Evolutionary conservation across 2,329 filamentous ascomycete species (phyloP).

Genomic region (Ceratocystis ficicola): DNA sequence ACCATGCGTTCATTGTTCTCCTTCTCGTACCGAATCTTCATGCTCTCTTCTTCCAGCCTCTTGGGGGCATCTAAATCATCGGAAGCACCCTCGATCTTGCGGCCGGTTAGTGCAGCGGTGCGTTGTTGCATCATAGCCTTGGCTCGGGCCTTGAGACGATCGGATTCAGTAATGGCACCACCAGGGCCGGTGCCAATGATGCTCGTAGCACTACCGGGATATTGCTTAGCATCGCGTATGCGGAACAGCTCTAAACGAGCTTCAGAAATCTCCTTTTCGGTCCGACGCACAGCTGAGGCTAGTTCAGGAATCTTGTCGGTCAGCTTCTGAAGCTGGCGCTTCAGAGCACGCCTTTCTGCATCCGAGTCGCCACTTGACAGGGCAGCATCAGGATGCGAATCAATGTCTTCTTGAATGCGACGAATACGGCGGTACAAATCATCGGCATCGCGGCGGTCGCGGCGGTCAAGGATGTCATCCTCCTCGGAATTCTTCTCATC

Average conservation of each 20-base stretch:
- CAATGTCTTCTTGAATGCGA: constrained; percentile 86
- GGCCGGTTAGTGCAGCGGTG: constrained; percentile 80
- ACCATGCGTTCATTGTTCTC: constrained; percentile 97
- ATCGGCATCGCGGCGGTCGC: constrained; percentile 83
- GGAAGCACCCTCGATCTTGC: constrained; percentile 54
- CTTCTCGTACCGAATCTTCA: constrained; percentile 67
- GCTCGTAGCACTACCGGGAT: constrained; percentile 65
- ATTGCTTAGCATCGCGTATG: constrained; percentile 79
- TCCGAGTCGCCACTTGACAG: constrained; percentile 65
- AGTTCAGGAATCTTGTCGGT: constrained; percentile 85
- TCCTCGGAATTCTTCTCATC: constrained; percentile 84
- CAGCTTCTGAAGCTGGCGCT: constrained; percentile 76
- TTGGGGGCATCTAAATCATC: constrained; percentile 71
- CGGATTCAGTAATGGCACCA: constrained; percentile 79
- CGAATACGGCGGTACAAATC: constrained; percentile 88
- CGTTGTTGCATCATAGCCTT: constrained; percentile 99
- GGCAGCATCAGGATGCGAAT: constrained; percentile 67
- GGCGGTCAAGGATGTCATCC: constrained; percentile 79
- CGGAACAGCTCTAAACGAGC: constrained; percentile 86
- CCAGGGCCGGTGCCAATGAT: constrained; percentile 91
- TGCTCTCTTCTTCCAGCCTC: constrained; percentile 77
- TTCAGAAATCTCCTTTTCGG: constrained; percentile 86
- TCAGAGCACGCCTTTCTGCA: constrained; percentile 72
- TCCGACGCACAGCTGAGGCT: constrained; percentile 79
- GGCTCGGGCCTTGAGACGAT: constrained; percentile 85